Evolutionary conservation across 768 basidiomycete species (phyloP).

Genomic region (Collybiopsis confluens): DNA sequence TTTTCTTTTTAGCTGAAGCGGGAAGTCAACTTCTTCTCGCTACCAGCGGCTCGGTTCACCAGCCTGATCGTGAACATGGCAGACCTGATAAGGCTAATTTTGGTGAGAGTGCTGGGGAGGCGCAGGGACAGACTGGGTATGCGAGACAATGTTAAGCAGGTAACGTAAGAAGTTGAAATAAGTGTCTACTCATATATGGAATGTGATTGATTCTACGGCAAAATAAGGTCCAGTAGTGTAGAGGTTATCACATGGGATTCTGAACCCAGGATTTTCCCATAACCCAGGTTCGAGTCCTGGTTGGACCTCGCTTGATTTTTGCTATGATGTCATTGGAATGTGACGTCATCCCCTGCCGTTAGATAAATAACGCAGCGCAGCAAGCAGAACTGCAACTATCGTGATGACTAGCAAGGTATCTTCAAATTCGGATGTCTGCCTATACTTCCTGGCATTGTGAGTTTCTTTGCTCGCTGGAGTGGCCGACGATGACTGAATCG

Average conservation of each 20-base stretch:
- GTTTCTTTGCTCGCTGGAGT: slow-evolving; percentile 2
- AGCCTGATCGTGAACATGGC: slow-evolving; percentile 36
- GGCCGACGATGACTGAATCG: neutral
- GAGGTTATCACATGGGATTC: slow-evolving; percentile 4
- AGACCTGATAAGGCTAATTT: slow-evolving; percentile 39
- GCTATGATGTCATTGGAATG: no score
- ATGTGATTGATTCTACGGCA: no score
- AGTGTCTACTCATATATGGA: no score
- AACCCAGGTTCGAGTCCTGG: slow-evolving; percentile 10
- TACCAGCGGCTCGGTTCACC: slow-evolving; percentile 12
- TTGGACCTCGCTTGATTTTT: neutral
- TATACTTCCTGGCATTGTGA: slow-evolving; percentile 33
- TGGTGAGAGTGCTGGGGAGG: slow-evolving; percentile 21
- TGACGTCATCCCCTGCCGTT: no score
- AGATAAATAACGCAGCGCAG: no score
- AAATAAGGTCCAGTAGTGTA: slow-evolving; percentile 2
- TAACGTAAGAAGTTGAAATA: neutral
- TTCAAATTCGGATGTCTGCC: slow-evolving; percentile 27
- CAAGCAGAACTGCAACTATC: no score
- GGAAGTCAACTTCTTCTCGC: slow-evolving; percentile 1
- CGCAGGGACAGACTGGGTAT: slow-evolving; percentile 24
- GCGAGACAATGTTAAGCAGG: slow-evolving; percentile 33
- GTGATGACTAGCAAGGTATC: slow-evolving; percentile 21
- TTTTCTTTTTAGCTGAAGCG: slow-evolving; percentile 3
- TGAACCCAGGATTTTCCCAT: neutral